A percentile compares a stretch with the other conserved stretches of the same genome.
phyloP scores from a whole-genome alignment of 2,329 filamentous ascomycete genomes.

The Xylariaceae sp. region DNA sequence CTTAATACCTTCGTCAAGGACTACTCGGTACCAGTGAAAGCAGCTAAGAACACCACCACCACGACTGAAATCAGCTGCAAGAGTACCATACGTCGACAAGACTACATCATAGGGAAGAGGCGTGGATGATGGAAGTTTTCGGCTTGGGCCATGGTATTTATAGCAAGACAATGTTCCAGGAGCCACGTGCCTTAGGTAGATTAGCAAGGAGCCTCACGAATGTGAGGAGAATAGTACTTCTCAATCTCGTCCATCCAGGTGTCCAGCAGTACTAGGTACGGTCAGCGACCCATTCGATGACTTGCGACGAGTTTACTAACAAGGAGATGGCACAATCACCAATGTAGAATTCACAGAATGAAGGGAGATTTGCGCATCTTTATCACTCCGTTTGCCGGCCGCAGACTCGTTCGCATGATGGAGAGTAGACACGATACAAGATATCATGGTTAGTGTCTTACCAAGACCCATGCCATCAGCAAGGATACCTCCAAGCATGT shows the following conservation, averaged over 20 bases:
- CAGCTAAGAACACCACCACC: conserved; percentile 24
- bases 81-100: conserved; percentile 33
- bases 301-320: neutral
- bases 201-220: neutral
- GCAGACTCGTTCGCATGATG: neutral
- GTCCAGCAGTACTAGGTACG: conserved; percentile 26
- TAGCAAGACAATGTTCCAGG: conserved; percentile 24
- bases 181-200: conserved; percentile 19
- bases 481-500: conserved; percentile 31
- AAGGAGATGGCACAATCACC: conserved; percentile 26
- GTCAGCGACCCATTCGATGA: conserved; percentile 3
- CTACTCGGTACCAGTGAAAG: conserved; percentile 28
- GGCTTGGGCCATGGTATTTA: conserved; percentile 29
- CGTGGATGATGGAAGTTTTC: conserved; percentile 18
- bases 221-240: conserved; percentile 16
- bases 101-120: conserved; percentile 26
- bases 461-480: conserved; percentile 36
- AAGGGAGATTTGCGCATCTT: neutral
- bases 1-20: conserved; percentile 39
- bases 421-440: conserved; percentile 23
- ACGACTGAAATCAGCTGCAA: conserved; percentile 27
- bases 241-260: conserved; percentile 28
- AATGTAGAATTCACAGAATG: conserved; percentile 19
- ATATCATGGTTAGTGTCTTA: conserved; percentile 34
- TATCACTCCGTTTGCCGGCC: neutral